Conservation (phyloP, 108 stramenopile species). For the Schizochytrium sp. region DNA sequence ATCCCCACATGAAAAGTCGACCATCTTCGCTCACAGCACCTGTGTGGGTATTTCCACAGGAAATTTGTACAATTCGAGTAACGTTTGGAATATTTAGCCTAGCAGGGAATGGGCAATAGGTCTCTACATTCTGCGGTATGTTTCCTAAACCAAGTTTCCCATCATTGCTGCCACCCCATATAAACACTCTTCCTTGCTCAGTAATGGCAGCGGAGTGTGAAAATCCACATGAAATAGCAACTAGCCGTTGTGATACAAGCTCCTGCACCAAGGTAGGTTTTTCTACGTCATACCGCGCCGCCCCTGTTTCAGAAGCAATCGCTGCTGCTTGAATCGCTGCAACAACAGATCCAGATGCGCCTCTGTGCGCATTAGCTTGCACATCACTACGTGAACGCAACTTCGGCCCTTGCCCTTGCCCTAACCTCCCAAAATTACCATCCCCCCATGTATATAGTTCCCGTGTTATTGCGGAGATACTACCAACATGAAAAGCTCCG, state of each 20-base stretch:
- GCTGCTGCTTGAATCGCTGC: neutral
- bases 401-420: conserved; percentile 59
- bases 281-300: conserved; percentile 66
- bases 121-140: conserved; percentile 62
- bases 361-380: conserved; percentile 11
- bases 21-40: conserved; percentile 75
- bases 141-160: conserved; percentile 78
- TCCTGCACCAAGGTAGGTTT: conserved; percentile 72
- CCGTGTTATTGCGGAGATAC: conserved; percentile 72
- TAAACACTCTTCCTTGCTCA: conserved; percentile 68
- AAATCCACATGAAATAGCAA: conserved; percentile 65
- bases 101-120: conserved; percentile 69
- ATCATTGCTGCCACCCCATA: conserved; percentile 77
- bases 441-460: conserved; percentile 77
- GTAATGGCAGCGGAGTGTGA: conserved; percentile 71
- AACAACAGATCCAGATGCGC: neutral
- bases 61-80: conserved; percentile 65
- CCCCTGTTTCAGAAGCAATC: conserved; percentile 13
- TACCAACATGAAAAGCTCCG: conserved; percentile 76
- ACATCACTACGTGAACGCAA: conserved; percentile 3
- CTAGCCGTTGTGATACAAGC: conserved; percentile 59
- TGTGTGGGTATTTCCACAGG: conserved; percentile 80
- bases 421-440: conserved; percentile 70
- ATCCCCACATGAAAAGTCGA: conserved; percentile 80
- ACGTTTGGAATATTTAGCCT: conserved; percentile 61